A percentile compares a stretch with the other conserved stretches of the same genome.
Conservation (phyloP, 2,329 filamentous ascomycete genomes). For the Amphichorda felina region DNA sequence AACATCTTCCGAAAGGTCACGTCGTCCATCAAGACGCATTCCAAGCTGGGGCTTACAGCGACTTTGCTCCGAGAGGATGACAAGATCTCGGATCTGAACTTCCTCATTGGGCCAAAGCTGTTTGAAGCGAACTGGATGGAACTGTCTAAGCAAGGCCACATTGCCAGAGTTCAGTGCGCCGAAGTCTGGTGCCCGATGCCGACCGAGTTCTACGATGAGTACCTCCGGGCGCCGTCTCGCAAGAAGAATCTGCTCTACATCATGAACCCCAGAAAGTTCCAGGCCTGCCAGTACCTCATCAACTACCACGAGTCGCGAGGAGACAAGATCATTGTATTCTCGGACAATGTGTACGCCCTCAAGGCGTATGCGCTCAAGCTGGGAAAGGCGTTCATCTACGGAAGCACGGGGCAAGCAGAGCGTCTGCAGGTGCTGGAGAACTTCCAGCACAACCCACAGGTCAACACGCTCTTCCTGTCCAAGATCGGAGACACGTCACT, state of each 20-base stretch:
- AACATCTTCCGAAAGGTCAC: conserved; percentile 95
- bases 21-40: conserved; percentile 84
- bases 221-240: conserved; percentile 55
- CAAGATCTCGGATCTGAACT: conserved; percentile 96
- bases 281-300: conserved; percentile 87
- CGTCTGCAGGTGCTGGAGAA: conserved; percentile 76
- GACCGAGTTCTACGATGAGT: conserved; percentile 93
- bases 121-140: conserved; percentile 99
- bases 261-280: conserved; percentile 94
- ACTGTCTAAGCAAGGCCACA: conserved; percentile 89
- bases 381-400: conserved; percentile 76
- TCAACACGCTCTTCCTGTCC: conserved; percentile 84
- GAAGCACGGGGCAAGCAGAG: conserved; percentile 69
- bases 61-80: conserved; percentile 93
- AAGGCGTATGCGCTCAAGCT: conserved; percentile 70
- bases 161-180: conserved; percentile 92
- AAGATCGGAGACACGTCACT: conserved; percentile 94
- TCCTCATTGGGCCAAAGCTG: conserved; percentile 90
- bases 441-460: conserved; percentile 75
- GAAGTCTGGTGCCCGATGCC: conserved; percentile 99
- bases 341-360: conserved; percentile 84
- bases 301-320: conserved; percentile 85
- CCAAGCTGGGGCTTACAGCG: conserved; percentile 87
- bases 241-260: conserved; percentile 58
- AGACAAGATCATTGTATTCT: conserved; percentile 94